Evolutionary conservation across 2,329 filamentous ascomycete genomes (phyloP).

Genomic region (Neonectria sp.): DNA sequence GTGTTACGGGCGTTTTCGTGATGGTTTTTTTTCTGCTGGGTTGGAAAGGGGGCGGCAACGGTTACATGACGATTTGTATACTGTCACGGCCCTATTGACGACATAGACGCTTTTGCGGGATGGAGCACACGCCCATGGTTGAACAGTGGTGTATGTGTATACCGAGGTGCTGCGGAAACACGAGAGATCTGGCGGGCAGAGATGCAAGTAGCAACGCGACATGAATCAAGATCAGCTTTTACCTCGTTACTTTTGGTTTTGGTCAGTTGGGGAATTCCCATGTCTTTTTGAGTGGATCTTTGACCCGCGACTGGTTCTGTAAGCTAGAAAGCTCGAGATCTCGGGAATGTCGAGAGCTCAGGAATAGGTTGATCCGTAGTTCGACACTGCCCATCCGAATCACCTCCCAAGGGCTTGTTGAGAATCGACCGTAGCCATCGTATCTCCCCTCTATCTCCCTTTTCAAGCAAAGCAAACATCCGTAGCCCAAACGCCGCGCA

Average conservation of each 20-base stretch:
- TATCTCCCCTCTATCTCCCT: slow-evolving; percentile 6
- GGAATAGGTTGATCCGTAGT: neutral
- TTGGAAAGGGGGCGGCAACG: slow-evolving; percentile 23
- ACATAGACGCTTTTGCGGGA: slow-evolving; percentile 37
- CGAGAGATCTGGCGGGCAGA: slow-evolving; percentile 18
- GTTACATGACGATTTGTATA: slow-evolving; percentile 40
- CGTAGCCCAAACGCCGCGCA: slow-evolving; percentile 29
- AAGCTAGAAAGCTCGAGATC: neutral
- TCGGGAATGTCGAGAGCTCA: neutral
- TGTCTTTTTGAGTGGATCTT: neutral
- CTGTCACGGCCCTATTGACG: slow-evolving; percentile 40
- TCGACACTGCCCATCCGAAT: neutral
- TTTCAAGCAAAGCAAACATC: slow-evolving; percentile 8
- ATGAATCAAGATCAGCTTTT: slow-evolving; percentile 41
- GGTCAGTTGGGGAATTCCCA: neutral
- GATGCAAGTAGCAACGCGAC: slow-evolving; percentile 41
- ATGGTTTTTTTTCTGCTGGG: slow-evolving; percentile 8
- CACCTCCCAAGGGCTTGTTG: neutral
- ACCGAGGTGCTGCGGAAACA: slow-evolving; percentile 29
- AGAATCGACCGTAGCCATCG: neutral
- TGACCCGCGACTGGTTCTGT: neutral
- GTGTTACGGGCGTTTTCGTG: slow-evolving; percentile 42
- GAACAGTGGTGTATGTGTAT: slow-evolving; percentile 42
- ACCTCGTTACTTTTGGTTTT: neutral
- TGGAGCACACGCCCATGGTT: slow-evolving; percentile 43